Percentiles rank a stretch among this genome's conserved stretches.
These are phyloP conservation scores for Euptelea pleiosperma DNA, from an alignment of 164 flowering plant genomes.

Conservation along the genomic window DNA sequence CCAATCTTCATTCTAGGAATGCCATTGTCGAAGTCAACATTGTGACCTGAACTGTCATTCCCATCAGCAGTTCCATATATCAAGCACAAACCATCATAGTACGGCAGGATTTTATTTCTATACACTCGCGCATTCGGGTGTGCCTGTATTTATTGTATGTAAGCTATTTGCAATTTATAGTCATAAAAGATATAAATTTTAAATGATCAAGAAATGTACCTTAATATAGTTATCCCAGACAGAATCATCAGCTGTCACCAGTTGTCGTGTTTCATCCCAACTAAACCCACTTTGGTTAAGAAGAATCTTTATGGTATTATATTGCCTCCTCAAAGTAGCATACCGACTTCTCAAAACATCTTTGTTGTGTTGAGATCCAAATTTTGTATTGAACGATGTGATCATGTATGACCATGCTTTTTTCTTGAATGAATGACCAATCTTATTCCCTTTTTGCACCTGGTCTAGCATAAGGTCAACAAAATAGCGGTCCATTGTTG, in stretches of 20 bases:
- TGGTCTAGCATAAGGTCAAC: constrained; percentile 52
- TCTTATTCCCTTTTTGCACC: constrained; percentile 43
- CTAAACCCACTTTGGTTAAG: constrained; percentile 43
- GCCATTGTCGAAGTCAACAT: constrained; percentile 14
- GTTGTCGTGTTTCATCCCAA: constrained; percentile 56
- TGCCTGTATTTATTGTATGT: constrained; percentile 26
- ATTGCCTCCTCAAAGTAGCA: constrained; percentile 48
- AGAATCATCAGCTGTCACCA: constrained; percentile 56
- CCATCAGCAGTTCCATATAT: constrained; percentile 30
- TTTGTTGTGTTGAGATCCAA: constrained; percentile 33
- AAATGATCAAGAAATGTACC: constrained; percentile 20
- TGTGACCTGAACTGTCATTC: constrained; percentile 23
- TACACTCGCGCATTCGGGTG: constrained; percentile 49
- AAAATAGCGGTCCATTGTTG: constrained; percentile 54
- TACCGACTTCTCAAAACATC: constrained; percentile 47
- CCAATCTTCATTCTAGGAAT: not conserved
- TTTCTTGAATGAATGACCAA: constrained; percentile 42
- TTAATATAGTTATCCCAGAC: constrained; percentile 58
- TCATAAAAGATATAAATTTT: not conserved
- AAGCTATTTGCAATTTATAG: not conserved
- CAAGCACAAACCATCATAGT: constrained; percentile 42
- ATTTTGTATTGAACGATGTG: constrained; percentile 37
- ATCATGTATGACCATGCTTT: constrained; percentile 55
- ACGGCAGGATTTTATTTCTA: constrained; percentile 54
- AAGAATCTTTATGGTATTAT: constrained; percentile 41